These are phyloP conservation scores for Coemansia sp. DNA, from an alignment of 192 early-diverging fungal genomes.

Conservation along the genomic window DNA sequence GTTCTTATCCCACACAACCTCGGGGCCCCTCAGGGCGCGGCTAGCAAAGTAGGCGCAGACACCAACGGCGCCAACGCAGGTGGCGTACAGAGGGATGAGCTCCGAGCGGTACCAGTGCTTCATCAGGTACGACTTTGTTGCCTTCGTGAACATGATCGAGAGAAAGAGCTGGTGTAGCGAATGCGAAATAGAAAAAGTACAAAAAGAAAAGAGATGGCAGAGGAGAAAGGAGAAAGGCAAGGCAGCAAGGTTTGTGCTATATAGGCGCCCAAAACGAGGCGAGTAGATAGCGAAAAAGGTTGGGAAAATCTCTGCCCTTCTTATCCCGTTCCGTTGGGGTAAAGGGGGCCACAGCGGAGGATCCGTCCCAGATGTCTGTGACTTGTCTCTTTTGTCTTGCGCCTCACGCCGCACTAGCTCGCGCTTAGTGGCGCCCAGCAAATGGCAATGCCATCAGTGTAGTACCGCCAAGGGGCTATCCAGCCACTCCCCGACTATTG, in stretches of 20 bases:
- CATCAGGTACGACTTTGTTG: slow-evolving; percentile 48
- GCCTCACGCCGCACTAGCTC: neutral
- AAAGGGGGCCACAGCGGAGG: neutral
- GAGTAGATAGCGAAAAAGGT: neutral
- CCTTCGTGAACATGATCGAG: slow-evolving; percentile 43
- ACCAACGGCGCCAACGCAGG: slow-evolving; percentile 36
- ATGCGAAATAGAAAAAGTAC: slow-evolving; percentile 22
- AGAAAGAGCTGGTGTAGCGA: neutral
- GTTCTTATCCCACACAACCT: slow-evolving; percentile 52
- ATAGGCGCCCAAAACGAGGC: neutral
- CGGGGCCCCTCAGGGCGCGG: slow-evolving; percentile 46
- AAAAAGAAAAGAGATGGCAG: slow-evolving; percentile 12
- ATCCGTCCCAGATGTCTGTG: neutral
- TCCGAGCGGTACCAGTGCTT: slow-evolving; percentile 55
- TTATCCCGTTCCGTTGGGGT: slow-evolving; percentile 11
- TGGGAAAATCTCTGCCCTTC: neutral
- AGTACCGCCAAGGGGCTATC: neutral
- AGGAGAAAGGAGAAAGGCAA: slow-evolving; percentile 10
- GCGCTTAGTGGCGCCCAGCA: too few species aligned
- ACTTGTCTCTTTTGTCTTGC: neutral
- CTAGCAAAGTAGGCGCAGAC: slow-evolving; percentile 35
- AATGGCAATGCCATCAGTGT: neutral
- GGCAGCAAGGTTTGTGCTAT: neutral
- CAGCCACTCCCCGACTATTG: neutral
- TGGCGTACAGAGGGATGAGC: slow-evolving; percentile 53